Percentiles rank a stretch among this genome's conserved stretches.
phyloP scores from a whole-genome alignment of 257 asterid species.

The Capsicum rhomboideum region DNA sequence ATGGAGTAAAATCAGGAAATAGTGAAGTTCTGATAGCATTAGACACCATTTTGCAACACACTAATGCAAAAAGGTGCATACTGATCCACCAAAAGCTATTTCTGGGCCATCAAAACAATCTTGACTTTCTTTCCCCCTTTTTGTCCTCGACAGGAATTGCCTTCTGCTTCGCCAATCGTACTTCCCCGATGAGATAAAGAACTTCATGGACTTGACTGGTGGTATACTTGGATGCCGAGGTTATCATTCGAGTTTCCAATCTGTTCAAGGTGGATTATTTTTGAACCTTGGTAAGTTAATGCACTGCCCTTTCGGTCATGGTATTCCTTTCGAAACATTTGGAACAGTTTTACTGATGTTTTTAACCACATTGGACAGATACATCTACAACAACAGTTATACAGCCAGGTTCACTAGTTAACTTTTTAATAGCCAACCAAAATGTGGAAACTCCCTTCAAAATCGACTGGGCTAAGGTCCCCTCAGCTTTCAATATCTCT shows the following conservation, averaged over 20 bases:
- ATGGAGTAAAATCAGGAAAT: background rate
- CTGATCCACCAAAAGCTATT: background rate
- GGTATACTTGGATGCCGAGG: slow-evolving; percentile 47
- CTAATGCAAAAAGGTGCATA: slow-evolving; percentile 28
- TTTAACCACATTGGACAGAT: slow-evolving; percentile 21
- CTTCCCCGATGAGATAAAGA: slow-evolving; percentile 23
- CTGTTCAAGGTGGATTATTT: slow-evolving; percentile 42
- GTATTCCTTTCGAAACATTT: background rate
- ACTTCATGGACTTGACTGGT: slow-evolving; percentile 30
- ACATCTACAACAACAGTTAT: slow-evolving; percentile 30
- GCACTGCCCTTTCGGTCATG: background rate
- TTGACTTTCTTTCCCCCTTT: background rate
- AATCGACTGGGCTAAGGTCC: slow-evolving; percentile 43
- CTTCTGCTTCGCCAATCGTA: slow-evolving; percentile 34
- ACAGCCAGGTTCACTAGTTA: slow-evolving; percentile 38
- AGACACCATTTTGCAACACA: slow-evolving; percentile 32
- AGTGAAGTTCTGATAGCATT: slow-evolving; percentile 21
- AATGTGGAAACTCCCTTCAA: slow-evolving; percentile 33
- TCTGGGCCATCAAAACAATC: background rate
- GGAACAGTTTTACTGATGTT: background rate
- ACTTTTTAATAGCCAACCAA: slow-evolving; percentile 35
- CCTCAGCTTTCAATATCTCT: background rate
- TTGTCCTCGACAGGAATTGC: slow-evolving; percentile 26
- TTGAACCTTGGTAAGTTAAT: slow-evolving; percentile 31
- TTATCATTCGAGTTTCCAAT: slow-evolving; percentile 35